Evolutionary conservation across 1,139 yeast species (phyloP).

Genomic region (Yamadazyma mexicana): DNA sequence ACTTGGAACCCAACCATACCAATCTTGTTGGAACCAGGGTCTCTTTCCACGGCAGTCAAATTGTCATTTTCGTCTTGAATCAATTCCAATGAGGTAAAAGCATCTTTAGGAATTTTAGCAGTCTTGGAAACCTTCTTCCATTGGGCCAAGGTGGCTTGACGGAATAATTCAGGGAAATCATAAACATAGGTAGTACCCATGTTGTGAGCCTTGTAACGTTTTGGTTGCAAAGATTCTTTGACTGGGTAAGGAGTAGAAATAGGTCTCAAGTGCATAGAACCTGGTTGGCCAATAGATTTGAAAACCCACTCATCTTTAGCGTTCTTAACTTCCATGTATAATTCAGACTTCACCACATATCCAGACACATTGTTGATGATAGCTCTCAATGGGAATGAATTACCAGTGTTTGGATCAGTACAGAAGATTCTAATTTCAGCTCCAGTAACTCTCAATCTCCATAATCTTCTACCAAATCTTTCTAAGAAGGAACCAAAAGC

Average conservation of each 20-base stretch:
- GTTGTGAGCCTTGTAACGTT: conserved; percentile 96
- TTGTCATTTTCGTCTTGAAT: conserved; percentile 78
- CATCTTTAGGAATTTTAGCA: conserved; percentile 70
- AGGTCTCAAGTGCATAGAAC: conserved; percentile 95
- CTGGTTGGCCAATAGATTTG: conserved; percentile 91
- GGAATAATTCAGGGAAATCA: conserved; percentile 98
- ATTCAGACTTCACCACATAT: conserved; percentile 92
- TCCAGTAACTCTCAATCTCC: conserved; percentile 95
- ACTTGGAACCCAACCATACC: conserved; percentile 98
- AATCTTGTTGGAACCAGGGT: conserved; percentile 90
- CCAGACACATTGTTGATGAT: conserved; percentile 95
- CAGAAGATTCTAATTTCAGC: conserved; percentile 97
- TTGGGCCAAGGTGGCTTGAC: conserved; percentile 82
- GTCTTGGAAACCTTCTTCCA: conserved; percentile 71
- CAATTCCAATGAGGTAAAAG: conserved; percentile 77
- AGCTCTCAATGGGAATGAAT: conserved; percentile 94
- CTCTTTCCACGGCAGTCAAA: conserved; percentile 87
- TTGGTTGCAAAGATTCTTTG: conserved; percentile 96
- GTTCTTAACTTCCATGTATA: conserved; percentile 91
- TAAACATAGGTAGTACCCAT: conserved; percentile 98
- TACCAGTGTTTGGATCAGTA: conserved; percentile 82
- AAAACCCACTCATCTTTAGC: conserved; percentile 94
- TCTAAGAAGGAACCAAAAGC: conserved; percentile 98
- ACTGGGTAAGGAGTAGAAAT: conserved; percentile 96
- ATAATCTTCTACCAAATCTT: conserved; percentile 93